Base-by-base conservation (phyloP, 2,329 filamentous ascomycete genomes). In the Parastagonospora nodorum region DNA sequence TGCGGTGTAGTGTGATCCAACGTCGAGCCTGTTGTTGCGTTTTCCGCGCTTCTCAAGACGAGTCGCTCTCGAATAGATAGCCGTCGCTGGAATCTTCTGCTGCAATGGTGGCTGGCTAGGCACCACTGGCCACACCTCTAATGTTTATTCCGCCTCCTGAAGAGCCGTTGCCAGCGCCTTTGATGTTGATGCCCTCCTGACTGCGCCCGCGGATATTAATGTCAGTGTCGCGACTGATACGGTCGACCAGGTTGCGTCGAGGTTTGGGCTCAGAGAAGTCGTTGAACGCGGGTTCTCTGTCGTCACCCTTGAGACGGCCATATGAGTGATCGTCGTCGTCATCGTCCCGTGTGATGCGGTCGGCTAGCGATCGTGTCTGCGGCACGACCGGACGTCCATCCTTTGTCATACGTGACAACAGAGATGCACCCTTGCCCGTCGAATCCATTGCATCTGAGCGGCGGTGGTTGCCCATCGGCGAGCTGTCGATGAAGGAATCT, bases 371-470 rank as follows among this genome's bases (percentile, higher is more conserved):
- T 39, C 64, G 63, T 52, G 55, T 56, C 41, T 48, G 56, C 27
- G 61, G 46, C 6, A 48, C 41, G 12, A 71, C 33, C 11, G 68
- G 68, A 31, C 61, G 58, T 32, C 69, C 69, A 38, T 72, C 59
- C 50, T 71, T 72, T 8, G 69, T 72, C 69, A 72, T 72, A 43
- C 69, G 61, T 1, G 63, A 58, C 10, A 71, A 51, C 27, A 72
- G 49, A 10, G 65, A 69, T 12, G 61, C 64, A 43, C 60, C 60
- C 35, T 59, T 53, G 12, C 58, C 55, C n/a, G 66, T 62, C 35
- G 67, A 68, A 39, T 78, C 77, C 16, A 73, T 65, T 4, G 76
- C 77, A 42, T 76, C 75, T 31, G 73, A 74, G 16, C 78, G 73
- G 28, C 74, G 74, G 57, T 80, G 77, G 44, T 76, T 76, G 57